Conservation (phyloP, 2,329 filamentous ascomycete genomes). For the Emergomyces africanus region DNA sequence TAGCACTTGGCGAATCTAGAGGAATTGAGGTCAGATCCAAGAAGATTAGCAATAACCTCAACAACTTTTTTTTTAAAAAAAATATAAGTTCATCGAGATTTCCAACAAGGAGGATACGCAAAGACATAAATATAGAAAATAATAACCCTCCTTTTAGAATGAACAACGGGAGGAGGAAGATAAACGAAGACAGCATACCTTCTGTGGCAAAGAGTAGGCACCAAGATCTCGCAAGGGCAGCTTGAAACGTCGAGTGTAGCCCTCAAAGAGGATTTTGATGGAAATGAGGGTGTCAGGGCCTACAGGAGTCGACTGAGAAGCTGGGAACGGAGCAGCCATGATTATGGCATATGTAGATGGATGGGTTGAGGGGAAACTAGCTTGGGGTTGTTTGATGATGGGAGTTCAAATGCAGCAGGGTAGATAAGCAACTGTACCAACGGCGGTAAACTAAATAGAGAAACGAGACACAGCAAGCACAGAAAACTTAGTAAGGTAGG, state of each 20-base stretch:
- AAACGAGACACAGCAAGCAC: slow-evolving; percentile 11
- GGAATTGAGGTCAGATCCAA: slow-evolving; percentile 2
- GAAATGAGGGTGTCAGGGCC: slow-evolving; percentile 63
- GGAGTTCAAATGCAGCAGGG: not conserved
- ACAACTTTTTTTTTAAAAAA: no score
- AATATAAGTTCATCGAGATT: not conserved
- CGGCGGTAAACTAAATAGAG: slow-evolving; percentile 10
- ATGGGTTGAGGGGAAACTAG: not conserved
- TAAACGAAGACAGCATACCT: slow-evolving; percentile 53
- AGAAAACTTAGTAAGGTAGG: slow-evolving; percentile 3
- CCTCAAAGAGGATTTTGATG: slow-evolving; percentile 71
- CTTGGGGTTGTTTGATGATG: slow-evolving; percentile 7
- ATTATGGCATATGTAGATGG: slow-evolving; percentile 10
- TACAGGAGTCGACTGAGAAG: slow-evolving; percentile 33
- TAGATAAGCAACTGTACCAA: not conserved
- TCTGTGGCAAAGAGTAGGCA: slow-evolving; percentile 59
- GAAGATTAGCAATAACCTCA: slow-evolving; percentile 2
- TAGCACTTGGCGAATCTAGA: slow-evolving; percentile 57
- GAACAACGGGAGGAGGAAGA: not conserved
- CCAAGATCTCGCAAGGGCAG: slow-evolving; percentile 75
- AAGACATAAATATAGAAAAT: not conserved
- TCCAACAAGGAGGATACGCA: not conserved
- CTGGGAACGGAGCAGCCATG: slow-evolving; percentile 29
- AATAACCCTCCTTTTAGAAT: slow-evolving; percentile 2
- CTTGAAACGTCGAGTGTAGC: slow-evolving; percentile 70